phyloP scores from a whole-genome alignment of 768 basidiomycete genomes.

The Rhodosporidiobolus sp. region DNA sequence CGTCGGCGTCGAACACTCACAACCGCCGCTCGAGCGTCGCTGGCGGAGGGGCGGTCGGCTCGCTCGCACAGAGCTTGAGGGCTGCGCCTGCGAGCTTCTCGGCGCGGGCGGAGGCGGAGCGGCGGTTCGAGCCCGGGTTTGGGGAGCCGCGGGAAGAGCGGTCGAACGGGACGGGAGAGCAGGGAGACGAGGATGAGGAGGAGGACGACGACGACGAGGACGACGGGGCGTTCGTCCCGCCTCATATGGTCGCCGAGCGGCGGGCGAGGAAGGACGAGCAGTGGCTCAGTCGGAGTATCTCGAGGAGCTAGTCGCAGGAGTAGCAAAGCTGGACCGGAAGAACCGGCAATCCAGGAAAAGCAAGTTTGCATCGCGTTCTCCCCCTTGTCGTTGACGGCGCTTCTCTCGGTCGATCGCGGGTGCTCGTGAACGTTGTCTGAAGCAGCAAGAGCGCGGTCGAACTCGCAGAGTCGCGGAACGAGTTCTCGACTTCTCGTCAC shows the following conservation, averaged over 20 bases:
- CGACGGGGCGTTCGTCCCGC: slow-evolving; percentile 28
- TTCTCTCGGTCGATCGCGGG: too few species aligned
- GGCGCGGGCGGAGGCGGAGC: background rate
- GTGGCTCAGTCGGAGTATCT: slow-evolving; percentile 30
- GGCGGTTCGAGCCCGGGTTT: background rate
- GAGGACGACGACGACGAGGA: slow-evolving; percentile 28
- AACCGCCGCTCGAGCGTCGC: background rate
- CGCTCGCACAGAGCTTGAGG: background rate
- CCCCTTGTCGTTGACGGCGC: too few species aligned
- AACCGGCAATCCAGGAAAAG: too few species aligned
- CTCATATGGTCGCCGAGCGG: slow-evolving; percentile 22
- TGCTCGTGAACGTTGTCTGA: too few species aligned
- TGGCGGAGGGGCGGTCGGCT: background rate
- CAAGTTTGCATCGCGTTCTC: too few species aligned
- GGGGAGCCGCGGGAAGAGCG: background rate
- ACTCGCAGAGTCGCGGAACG: too few species aligned
- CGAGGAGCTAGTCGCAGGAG: background rate
- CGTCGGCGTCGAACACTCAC: too few species aligned
- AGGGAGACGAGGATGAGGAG: background rate
- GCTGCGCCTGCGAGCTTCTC: background rate
- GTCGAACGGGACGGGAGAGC: background rate
- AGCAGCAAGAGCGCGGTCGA: too few species aligned
- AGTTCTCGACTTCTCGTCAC: too few species aligned
- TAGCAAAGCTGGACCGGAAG: too few species aligned
- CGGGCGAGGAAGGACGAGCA: slow-evolving; percentile 22